phyloP scores from a whole-genome alignment of 495 filamentous ascomycete species.

The Emericellopsis terricola region DNA sequence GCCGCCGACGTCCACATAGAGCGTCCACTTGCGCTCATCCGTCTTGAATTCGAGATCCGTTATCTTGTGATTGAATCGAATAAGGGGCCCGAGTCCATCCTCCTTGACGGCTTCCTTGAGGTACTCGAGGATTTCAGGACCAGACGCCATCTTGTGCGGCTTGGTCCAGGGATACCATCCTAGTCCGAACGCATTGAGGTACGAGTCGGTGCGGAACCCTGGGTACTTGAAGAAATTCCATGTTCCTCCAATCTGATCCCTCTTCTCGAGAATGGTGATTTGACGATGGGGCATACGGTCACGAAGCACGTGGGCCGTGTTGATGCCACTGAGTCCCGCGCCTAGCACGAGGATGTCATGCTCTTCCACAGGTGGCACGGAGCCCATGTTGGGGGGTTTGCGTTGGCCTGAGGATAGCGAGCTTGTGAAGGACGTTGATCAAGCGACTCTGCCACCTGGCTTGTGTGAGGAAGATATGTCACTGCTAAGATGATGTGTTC shows the following conservation, averaged over 20 bases:
- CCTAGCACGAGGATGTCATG: conserved; percentile 53
- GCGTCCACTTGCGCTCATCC: conserved; percentile 38
- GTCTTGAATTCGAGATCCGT: conserved; percentile 39
- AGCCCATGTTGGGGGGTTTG: background rate
- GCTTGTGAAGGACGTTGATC: background rate
- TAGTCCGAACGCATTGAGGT: conserved; percentile 51
- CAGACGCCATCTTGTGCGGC: conserved; percentile 40
- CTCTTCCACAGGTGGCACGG: conserved; percentile 3
- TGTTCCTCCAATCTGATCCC: conserved; percentile 43
- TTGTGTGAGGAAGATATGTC: too few species aligned
- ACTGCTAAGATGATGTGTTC: too few species aligned
- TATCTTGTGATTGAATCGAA: conserved; percentile 41
- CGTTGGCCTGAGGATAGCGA: background rate
- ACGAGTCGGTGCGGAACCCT: conserved; percentile 48
- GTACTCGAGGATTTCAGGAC: conserved; percentile 39
- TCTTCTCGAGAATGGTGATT: conserved; percentile 46
- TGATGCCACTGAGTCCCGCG: conserved; percentile 62
- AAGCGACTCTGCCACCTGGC: too few species aligned
- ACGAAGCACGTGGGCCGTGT: conserved; percentile 53
- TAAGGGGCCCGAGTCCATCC: conserved; percentile 42
- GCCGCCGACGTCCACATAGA: conserved; percentile 33
- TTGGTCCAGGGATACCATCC: conserved; percentile 48
- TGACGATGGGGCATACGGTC: conserved; percentile 31
- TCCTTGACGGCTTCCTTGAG: conserved; percentile 37
- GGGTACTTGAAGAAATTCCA: conserved; percentile 61